Conservation (phyloP, 2,329 filamentous ascomycete genomes). For the Ophiostoma fasciatum region DNA sequence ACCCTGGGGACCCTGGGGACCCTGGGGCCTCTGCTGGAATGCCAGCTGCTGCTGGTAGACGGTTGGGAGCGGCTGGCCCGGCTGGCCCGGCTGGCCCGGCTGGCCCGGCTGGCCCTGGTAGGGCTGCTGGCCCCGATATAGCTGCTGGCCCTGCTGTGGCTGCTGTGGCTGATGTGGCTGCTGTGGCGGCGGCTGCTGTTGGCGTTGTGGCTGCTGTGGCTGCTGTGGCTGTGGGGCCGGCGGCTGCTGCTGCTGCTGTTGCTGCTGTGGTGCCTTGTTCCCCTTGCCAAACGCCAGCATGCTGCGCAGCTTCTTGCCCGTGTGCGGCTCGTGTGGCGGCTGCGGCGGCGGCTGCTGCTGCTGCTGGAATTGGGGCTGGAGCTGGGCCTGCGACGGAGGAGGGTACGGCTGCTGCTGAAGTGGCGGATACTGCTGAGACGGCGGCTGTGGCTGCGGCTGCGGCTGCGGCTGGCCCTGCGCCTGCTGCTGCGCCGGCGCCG, state of each 20-base stretch:
- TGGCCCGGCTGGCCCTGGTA: no score
- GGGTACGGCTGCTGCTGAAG: neutral
- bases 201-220: conserved; percentile 7
- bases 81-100: no score
- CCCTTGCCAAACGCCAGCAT: conserved; percentile 7
- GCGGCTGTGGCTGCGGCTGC: conserved; percentile 2
- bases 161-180: no score
- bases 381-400: no score
- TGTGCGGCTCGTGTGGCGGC: neutral
- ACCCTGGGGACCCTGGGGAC: neutral
- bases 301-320: conserved; percentile 7
- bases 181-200: neutral
- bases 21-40: neutral
- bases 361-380: neutral
- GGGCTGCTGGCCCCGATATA: no score
- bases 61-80: neutral
- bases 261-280: conserved; percentile 3
- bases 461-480: neutral
- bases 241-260: neutral
- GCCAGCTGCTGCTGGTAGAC: conserved; percentile 1
- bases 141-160: conserved; percentile 7
- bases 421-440: conserved; percentile 1
- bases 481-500: neutral
- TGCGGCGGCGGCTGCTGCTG: neutral
- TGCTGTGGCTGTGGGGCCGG: neutral